phyloP scores from a whole-genome alignment of 495 filamentous ascomycete species.

The Parathielavia hyrcaniae region DNA sequence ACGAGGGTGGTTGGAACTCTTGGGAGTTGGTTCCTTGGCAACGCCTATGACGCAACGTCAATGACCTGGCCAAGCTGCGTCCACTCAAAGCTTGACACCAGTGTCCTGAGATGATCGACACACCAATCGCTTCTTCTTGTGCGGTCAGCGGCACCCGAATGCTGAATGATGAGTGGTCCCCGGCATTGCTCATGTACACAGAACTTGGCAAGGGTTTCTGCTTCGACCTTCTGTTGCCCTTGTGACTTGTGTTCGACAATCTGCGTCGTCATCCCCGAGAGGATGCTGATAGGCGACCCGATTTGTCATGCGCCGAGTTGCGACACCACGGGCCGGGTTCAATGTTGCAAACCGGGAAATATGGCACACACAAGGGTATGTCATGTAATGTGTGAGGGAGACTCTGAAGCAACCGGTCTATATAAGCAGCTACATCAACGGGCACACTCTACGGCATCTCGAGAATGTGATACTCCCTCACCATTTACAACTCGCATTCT shows the following conservation, averaged over 20 bases:
- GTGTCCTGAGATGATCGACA: neutral
- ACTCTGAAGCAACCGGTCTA: neutral
- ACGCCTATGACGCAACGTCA: too few relatives aligned
- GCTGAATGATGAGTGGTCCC: neutral
- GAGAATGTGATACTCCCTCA: too few relatives aligned
- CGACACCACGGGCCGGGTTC: neutral
- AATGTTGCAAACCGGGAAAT: neutral
- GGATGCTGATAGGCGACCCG: neutral
- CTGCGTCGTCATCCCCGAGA: neutral
- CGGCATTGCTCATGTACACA: neutral
- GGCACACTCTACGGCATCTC: too few relatives aligned
- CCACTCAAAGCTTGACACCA: too few relatives aligned
- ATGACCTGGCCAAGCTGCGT: too few relatives aligned
- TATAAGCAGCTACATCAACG: neutral
- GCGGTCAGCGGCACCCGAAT: conserved; percentile 2
- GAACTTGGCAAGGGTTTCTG: neutral
- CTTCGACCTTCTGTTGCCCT: neutral
- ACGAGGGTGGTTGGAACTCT: too few relatives aligned
- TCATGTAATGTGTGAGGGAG: too few relatives aligned
- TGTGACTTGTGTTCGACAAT: neutral
- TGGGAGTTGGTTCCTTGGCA: neutral
- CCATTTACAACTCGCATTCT: too few relatives aligned
- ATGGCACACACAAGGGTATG: neutral
- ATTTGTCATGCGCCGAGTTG: neutral
- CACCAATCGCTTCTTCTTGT: neutral